phyloP scores from a whole-genome alignment of 306 rosid species.

The Luffa aegyptiaca region DNA sequence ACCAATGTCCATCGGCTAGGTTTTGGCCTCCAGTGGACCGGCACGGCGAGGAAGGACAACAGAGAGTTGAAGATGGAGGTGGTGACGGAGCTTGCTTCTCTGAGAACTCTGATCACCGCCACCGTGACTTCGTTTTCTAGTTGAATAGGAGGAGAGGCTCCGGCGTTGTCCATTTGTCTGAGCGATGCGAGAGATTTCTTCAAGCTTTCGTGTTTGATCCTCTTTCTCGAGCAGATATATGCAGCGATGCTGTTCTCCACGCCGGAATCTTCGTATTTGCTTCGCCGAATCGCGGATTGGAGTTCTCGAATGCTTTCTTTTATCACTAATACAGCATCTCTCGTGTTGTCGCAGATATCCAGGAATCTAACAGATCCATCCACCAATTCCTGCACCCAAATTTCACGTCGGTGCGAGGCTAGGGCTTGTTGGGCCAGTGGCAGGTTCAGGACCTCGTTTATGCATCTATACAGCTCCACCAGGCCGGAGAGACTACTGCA shows the following conservation, averaged over 20 bases:
- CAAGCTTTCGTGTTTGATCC: constrained; percentile 29
- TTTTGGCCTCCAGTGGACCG: constrained; percentile 42
- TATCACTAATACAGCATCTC: constrained; percentile 30
- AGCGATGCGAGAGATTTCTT: constrained; percentile 27
- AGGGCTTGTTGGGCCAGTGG: constrained; percentile 49
- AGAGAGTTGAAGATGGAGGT: constrained; percentile 37
- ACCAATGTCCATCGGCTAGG: constrained; percentile 53
- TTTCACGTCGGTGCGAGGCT: constrained; percentile 29
- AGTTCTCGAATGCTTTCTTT: constrained; percentile 35
- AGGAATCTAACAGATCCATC: constrained; percentile 44
- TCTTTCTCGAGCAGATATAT: constrained; percentile 33
- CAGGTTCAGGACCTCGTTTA: constrained; percentile 43
- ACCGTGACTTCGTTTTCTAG: constrained; percentile 29
- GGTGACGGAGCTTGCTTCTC: constrained; percentile 46
- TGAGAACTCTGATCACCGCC: constrained; percentile 40
- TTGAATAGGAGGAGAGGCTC: constrained; percentile 15
- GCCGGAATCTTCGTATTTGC: constrained; percentile 36
- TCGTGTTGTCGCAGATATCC: constrained; percentile 40
- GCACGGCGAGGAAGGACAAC: constrained; percentile 19
- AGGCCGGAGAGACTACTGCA: constrained; percentile 33
- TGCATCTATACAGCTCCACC: constrained; percentile 27
- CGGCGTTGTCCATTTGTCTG: constrained; percentile 29
- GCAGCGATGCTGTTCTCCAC: constrained; percentile 22
- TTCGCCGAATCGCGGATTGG: constrained; percentile 51
- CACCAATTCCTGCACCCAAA: constrained; percentile 50